Conservation (phyloP, 1,284 basidiomycete genomes). For the Bondarzewia mesenterica region DNA sequence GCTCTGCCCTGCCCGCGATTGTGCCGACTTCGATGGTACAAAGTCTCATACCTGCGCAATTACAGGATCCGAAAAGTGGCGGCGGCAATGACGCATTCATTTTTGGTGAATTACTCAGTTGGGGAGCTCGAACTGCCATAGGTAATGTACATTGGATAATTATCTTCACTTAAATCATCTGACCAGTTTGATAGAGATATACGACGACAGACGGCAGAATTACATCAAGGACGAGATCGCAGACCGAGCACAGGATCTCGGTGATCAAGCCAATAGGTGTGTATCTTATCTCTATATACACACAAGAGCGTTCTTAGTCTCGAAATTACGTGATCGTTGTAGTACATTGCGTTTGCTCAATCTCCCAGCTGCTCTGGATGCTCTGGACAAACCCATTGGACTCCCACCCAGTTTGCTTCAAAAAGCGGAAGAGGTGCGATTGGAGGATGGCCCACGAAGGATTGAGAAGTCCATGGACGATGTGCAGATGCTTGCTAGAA, state of each 20-base stretch:
- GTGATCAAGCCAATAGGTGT: slow-evolving; percentile 57
- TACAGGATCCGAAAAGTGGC: slow-evolving; percentile 52
- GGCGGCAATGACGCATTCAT: slow-evolving; percentile 47
- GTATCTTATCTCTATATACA: slow-evolving; percentile 17
- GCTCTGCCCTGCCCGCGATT: slow-evolving; percentile 63
- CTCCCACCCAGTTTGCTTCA: slow-evolving; percentile 83
- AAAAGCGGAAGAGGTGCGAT: slow-evolving; percentile 81
- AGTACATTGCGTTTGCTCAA: slow-evolving; percentile 71
- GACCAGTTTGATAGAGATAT: slow-evolving; percentile 37
- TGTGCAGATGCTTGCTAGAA: slow-evolving; percentile 59
- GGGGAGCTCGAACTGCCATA: slow-evolving; percentile 86
- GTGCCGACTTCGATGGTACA: slow-evolving; percentile 66
- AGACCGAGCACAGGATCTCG: slow-evolving; percentile 57
- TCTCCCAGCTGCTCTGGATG: slow-evolving; percentile 83
- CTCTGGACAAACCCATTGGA: slow-evolving; percentile 80
- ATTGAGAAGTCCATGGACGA: slow-evolving; percentile 72
- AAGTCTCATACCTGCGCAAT: slow-evolving; percentile 47
- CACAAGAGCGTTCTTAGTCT: slow-evolving; percentile 3
- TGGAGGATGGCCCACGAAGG: slow-evolving; percentile 67
- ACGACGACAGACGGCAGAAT: slow-evolving; percentile 76
- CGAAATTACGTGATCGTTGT: not conserved
- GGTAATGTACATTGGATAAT: slow-evolving; percentile 36
- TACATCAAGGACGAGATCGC: slow-evolving; percentile 66
- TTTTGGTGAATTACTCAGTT: slow-evolving; percentile 76
- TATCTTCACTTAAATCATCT: no score